phyloP scores from a whole-genome alignment of 345 rosid species.

The Eucalyptus cloeziana region DNA sequence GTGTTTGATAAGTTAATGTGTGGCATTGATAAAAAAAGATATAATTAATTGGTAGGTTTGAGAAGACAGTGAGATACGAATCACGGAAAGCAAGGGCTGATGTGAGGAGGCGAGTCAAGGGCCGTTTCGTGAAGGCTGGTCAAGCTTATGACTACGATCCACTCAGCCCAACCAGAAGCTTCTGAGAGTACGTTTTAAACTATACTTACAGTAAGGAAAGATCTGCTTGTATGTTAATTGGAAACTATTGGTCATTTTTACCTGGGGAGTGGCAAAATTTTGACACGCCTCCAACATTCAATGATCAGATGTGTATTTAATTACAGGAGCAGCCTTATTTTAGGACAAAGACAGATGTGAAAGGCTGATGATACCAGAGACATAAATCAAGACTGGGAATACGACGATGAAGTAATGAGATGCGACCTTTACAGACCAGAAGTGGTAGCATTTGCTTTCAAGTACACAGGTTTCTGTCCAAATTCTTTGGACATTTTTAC shows the following conservation, averaged over 20 bases:
- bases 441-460: not conserved
- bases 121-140: conserved; percentile 90
- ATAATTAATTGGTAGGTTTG: conserved; percentile 37
- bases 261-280: not conserved
- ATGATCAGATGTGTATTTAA: not conserved
- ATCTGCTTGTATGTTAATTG: not conserved
- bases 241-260: not conserved
- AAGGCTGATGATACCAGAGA: not conserved
- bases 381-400: not conserved
- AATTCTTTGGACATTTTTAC: not conserved
- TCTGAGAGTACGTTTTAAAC: conserved; percentile 16
- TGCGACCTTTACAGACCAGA: not conserved
- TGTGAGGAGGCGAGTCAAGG: conserved; percentile 90
- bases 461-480: not conserved
- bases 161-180: conserved; percentile 70
- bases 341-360: not conserved
- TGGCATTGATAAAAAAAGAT: not conserved
- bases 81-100: conserved; percentile 98
- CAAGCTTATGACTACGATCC: conserved; percentile 93
- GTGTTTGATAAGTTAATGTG: not conserved
- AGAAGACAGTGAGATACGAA: conserved; percentile 82
- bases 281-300: not conserved
- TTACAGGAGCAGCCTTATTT: not conserved
- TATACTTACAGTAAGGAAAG: not conserved
- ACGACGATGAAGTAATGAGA: not conserved